phyloP scores from a whole-genome alignment of 1,139 yeast genomes.

The Waltiozyma solani region DNA sequence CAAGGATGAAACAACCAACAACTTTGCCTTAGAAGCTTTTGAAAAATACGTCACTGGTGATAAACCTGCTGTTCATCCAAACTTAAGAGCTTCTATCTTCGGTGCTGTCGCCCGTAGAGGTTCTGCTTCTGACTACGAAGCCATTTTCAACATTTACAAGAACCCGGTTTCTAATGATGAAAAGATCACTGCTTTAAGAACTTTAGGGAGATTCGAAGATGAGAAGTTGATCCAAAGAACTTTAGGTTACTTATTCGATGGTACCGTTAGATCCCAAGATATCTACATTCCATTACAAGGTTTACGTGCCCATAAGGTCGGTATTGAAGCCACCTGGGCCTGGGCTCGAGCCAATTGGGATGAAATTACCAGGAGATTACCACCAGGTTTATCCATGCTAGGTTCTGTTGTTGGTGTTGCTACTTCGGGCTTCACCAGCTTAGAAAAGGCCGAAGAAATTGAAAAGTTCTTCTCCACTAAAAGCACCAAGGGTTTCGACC shows the following conservation, averaged over 20 bases:
- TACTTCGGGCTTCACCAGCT: slow-evolving; percentile 56
- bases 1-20: slow-evolving; percentile 44
- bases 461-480: slow-evolving; percentile 47
- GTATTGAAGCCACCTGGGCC: slow-evolving; percentile 56
- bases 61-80: slow-evolving; percentile 69
- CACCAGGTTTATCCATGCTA: slow-evolving; percentile 76
- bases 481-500: slow-evolving; percentile 66
- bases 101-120: slow-evolving; percentile 59
- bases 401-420: slow-evolving; percentile 58
- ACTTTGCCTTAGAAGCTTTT: slow-evolving; percentile 47
- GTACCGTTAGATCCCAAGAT: slow-evolving; percentile 74
- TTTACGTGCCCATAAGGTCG: slow-evolving; percentile 48
- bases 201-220: slow-evolving; percentile 64
- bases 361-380: slow-evolving; percentile 48
- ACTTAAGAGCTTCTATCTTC: slow-evolving; percentile 67
- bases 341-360: slow-evolving; percentile 80
- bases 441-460: slow-evolving; percentile 47
- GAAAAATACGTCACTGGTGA: slow-evolving; percentile 55
- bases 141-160: slow-evolving; percentile 51
- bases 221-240: slow-evolving; percentile 50
- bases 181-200: slow-evolving; percentile 62
- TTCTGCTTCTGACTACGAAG: slow-evolving; percentile 51
- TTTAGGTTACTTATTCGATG: slow-evolving; percentile 50
- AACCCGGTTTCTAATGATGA: slow-evolving; percentile 64
- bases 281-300: slow-evolving; percentile 71